phyloP scores from a whole-genome alignment of 148 eudicot species.

The Spergularia marina region DNA sequence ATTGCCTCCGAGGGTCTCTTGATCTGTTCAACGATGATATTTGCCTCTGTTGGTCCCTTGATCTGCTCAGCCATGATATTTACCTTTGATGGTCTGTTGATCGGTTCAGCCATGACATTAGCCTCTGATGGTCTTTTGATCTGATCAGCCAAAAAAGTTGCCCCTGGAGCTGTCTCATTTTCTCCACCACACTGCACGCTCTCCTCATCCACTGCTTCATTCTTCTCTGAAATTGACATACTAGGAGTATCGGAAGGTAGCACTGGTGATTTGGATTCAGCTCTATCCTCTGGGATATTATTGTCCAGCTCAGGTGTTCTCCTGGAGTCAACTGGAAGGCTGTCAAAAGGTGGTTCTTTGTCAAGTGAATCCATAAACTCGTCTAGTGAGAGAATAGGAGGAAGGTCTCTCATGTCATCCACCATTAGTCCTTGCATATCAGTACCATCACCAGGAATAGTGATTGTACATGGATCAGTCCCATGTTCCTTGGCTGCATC shows the following conservation, averaged over 20 bases:
- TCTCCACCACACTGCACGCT: background rate
- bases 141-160: constrained; percentile 21
- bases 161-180: constrained; percentile 28
- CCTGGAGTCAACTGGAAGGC: constrained; percentile 48
- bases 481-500: constrained; percentile 28
- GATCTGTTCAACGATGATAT: no score
- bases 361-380: constrained; percentile 96
- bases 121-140: constrained; percentile 3
- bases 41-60: background rate
- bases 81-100: constrained; percentile 28
- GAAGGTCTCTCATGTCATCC: constrained; percentile 85
- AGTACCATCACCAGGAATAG: constrained; percentile 74
- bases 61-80: constrained; percentile 23
- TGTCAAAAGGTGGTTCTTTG: constrained; percentile 86
- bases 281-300: constrained; percentile 29
- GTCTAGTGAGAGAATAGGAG: constrained; percentile 86
- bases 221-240: background rate
- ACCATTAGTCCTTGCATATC: constrained; percentile 92
- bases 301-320: constrained; percentile 31
- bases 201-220: background rate
- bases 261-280: constrained; percentile 26
- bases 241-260: constrained; percentile 33
- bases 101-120: background rate
- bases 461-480: constrained; percentile 36
- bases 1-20: constrained; percentile 24